Base-by-base conservation (phyloP, 2,329 filamentous ascomycete species). In the Penicillium sp. region DNA sequence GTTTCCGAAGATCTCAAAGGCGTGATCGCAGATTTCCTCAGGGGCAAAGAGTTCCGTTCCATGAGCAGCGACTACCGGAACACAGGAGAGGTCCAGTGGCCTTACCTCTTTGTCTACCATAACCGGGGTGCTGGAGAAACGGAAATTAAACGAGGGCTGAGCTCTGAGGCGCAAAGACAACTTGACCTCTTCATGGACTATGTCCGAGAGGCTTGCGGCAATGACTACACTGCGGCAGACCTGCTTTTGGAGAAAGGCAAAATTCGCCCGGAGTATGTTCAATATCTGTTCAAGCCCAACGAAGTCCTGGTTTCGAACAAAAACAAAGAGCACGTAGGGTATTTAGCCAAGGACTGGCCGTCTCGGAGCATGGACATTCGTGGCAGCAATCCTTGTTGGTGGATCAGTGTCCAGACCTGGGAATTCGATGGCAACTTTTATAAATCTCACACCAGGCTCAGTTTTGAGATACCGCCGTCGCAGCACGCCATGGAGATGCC, bases 261-360 rank as follows among this genome's bases (percentile, higher is more conserved):
- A 13, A 44, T 53, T 12, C 15, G 38, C 24, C 33, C 43, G 3
- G 19, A 32, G 4, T 51, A 47, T 4, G 7, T 53, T 12, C 32
- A 44, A 21, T 51, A 53, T 17, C 40, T 53, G 12, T 53, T 53
- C 39, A 50, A 47, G 21, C 43, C 47, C 4, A 45, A 44, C 3
- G 39, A 53, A 9, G n/a, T 53, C 22, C 13, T 51, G 12, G 24
- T 51, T 4, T 45, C 44, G n/a, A 19, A 12, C 3, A 13, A 40
- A 9, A n/a, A 44, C 15, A 39, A 47, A 12, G 43, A 47, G 32
- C 35, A 49, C 8, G 32, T 31, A 24, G 47, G 48, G 22, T 51
- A 51, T 32, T 10, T 53, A 7, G 38, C 40, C 15, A 34, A 2
- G 17, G 33, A 26, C 7, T 49, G 47, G 47, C 47, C 40, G 12